Evolutionary conservation across 1,284 basidiomycete species (phyloP).

Genomic region (Boletus smithii): DNA sequence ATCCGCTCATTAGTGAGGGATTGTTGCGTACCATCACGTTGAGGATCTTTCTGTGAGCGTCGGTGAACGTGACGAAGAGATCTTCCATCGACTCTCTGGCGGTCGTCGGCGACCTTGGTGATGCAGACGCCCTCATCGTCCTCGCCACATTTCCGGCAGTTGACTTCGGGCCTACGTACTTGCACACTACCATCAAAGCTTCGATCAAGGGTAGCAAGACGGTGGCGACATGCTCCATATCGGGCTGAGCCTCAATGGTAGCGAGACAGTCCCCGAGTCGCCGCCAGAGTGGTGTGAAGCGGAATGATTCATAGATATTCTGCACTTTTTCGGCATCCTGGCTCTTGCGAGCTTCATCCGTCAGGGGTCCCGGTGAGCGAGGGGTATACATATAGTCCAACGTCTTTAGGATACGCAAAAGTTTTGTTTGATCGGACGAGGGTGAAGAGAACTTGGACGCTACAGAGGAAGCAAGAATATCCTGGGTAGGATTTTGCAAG

Average conservation of each 20-base stretch:
- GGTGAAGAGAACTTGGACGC: conserved; percentile 88
- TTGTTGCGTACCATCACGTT: conserved; percentile 99
- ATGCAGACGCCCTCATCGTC: conserved; percentile 54
- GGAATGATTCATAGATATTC: conserved; percentile 83
- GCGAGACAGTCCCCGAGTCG: conserved; percentile 83
- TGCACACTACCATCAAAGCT: conserved; percentile 97
- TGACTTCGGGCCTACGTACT: conserved; percentile 76
- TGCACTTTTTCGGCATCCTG: conserved; percentile 79
- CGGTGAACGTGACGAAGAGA: conserved; percentile 92
- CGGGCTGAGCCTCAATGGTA: conserved; percentile 74
- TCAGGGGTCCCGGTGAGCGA: conserved; percentile 45
- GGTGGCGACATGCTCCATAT: conserved; percentile 84
- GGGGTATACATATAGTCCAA: conserved; percentile 93
- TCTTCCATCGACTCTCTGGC: conserved; percentile 78
- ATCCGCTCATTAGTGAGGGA: conserved; percentile 96
- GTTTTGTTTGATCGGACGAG: conserved; percentile 89
- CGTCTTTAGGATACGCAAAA: conserved; percentile 89
- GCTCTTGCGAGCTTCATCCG: conserved; percentile 39
- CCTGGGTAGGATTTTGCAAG: conserved; percentile 54
- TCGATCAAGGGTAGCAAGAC: conserved; percentile 91
- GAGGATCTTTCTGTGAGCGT: conserved; percentile 90
- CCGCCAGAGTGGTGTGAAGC: conserved; percentile 83
- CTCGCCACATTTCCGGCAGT: conserved; percentile 43
- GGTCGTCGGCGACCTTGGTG: conserved; percentile 63
- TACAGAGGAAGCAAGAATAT: conserved; percentile 61